Evolutionary conservation across 75 land plant genomes (phyloP).

Genomic region (Picea glauca): DNA sequence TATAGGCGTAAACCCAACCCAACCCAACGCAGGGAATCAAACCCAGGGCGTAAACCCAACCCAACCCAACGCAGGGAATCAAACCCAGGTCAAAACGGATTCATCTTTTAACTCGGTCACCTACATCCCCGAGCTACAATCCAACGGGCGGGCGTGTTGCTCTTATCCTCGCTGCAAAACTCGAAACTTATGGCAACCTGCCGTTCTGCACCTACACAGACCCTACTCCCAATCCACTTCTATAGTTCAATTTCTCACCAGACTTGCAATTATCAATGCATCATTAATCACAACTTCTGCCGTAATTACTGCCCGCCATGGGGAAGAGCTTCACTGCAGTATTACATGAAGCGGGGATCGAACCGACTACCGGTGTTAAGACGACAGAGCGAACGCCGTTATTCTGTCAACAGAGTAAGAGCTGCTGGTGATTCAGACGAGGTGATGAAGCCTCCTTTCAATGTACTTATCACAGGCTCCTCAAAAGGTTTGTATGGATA

Average conservation of each 20-base stretch:
- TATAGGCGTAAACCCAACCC: too few relatives aligned
- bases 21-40: too few relatives aligned
- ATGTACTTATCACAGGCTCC: conserved; percentile 93
- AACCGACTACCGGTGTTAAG: background rate
- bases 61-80: too few relatives aligned
- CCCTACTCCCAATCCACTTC: background rate
- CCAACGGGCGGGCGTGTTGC: too few relatives aligned
- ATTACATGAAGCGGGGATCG: background rate
- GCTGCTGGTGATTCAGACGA: conserved; percentile 12
- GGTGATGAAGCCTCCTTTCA: conserved; percentile 72
- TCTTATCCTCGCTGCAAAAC: too few relatives aligned
- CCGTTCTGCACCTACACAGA: too few relatives aligned
- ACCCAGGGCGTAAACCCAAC: too few relatives aligned
- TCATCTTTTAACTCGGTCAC: too few relatives aligned
- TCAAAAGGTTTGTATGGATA: conserved; percentile 55
- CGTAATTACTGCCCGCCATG: background rate
- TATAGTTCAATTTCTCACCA: background rate
- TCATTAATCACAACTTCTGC: background rate
- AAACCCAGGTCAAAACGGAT: too few relatives aligned
- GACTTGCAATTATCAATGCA: background rate
- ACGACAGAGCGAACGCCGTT: background rate
- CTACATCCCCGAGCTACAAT: too few relatives aligned
- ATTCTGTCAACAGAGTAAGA: conserved; percentile 4
- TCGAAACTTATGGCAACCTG: too few relatives aligned
- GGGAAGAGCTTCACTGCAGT: background rate